Conservation (phyloP, 257 asterid species). For the Solanum sitiens region DNA sequence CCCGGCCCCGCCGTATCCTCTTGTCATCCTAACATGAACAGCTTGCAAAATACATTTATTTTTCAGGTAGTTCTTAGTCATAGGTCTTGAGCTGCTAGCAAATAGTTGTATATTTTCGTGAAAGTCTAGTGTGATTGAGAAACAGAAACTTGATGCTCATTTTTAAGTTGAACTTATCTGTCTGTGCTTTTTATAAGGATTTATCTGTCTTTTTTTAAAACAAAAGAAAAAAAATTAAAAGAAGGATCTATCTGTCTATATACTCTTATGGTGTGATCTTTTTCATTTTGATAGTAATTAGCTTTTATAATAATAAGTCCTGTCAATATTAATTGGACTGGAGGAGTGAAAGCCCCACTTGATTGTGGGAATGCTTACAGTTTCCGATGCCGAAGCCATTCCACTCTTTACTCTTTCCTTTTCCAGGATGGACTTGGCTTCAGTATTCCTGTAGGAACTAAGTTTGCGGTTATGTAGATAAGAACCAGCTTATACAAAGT, state of each 20-base stretch:
- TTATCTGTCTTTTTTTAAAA: background rate
- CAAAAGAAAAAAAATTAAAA: background rate
- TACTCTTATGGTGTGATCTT: background rate
- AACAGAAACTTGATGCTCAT: background rate
- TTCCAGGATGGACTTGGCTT: background rate
- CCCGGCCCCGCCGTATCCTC: background rate
- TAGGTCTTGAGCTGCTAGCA: background rate
- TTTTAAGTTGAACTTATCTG: background rate
- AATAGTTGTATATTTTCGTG: background rate
- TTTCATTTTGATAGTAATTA: background rate
- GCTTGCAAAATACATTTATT: background rate
- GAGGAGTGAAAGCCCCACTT: background rate
- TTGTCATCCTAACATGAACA: background rate
- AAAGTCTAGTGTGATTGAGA: background rate
- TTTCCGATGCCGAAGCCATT: background rate
- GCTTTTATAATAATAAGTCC: background rate
- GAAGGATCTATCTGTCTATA: background rate
- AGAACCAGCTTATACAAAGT: background rate
- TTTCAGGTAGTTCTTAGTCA: background rate
- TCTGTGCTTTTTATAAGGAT: background rate
- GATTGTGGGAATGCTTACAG: background rate
- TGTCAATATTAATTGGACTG: background rate
- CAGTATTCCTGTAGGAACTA: background rate
- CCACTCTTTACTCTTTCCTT: background rate
- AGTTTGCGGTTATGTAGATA: background rate